Evolutionary conservation across 306 rosid species (phyloP), one percentile per base, ranked within the genome.

Genomic region (Trifolium pratense): DNA sequence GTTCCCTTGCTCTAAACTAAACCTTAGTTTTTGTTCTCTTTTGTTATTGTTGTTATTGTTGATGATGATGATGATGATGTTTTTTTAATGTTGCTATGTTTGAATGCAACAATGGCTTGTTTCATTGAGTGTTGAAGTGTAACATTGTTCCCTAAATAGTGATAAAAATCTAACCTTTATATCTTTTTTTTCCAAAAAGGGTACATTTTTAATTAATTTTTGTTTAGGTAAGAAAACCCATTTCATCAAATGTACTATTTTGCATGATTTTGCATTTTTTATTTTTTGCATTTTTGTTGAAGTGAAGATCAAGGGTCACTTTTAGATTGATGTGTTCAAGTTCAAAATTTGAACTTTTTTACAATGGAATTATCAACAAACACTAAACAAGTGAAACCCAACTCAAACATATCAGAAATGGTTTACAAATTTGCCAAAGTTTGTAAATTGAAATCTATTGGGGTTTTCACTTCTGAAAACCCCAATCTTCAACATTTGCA

Each of bases 361-460:
- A 53, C 12, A 32, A 91, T 89, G 97, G 97, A 87, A 32, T 31
- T 75, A 58, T 66, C 79, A 68, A 68, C 62, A 21, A 66, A 42
- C 75, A 42, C 79, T 70, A 87, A 84, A 75, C 89, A 89, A 68
- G 57, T 75, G 37, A 90, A 83, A 73, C 73, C 89, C 84, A 82
- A 81, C 82, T 84, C 94, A 67, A 91, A 81, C 70, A 84, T 91
- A 45, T 85, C 97, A 37, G 94, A 91, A 77, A 84, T 87, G 43
- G 90, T 87, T 53, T 86, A 79, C 67, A 91, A 84, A 82, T 87
- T 89, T 40, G 89, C 92, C 23, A 89, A 84, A 74, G 89, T 84
- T 74, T 91, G 94, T 68, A 89, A 84, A 62, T 64, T 89, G 69
- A 91, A 84, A 75, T 91, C 97, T 80, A 86, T 89, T 82, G 97